Conservation (phyloP, 208 protist species). For the Leishmania gerbilli region DNA sequence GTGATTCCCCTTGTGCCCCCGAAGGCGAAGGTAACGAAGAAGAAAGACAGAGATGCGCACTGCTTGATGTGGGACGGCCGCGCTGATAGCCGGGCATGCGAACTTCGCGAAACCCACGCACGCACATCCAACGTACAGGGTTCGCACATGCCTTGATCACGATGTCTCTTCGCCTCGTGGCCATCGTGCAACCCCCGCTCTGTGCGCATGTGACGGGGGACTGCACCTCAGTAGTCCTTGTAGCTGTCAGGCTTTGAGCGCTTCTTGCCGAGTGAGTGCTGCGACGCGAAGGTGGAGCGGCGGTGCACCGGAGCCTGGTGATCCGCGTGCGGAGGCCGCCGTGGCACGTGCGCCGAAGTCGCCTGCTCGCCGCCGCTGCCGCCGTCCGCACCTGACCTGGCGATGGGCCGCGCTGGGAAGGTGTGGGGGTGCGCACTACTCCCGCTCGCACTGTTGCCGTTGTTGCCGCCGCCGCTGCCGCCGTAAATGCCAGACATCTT, state of each 20-base stretch:
- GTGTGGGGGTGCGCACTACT: not conserved
- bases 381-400: slow-evolving; percentile 3
- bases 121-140: not conserved
- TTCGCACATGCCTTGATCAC: not conserved
- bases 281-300: slow-evolving; percentile 15
- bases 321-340: slow-evolving; percentile 18
- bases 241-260: slow-evolving; percentile 71
- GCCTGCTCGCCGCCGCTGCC: slow-evolving; percentile 16
- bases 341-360: slow-evolving; percentile 12
- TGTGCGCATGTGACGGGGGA: too few relatives aligned
- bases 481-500: slow-evolving; percentile 8
- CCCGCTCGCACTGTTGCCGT: not conserved
- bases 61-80: too few relatives aligned
- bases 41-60: too few relatives aligned
- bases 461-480: not conserved
- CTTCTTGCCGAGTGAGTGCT: slow-evolving; percentile 51
- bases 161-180: not conserved
- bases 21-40: too few relatives aligned
- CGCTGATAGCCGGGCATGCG: too few relatives aligned
- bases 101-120: not conserved
- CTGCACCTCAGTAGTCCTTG: slow-evolving; percentile 44
- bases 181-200: too few relatives aligned
- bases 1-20: too few relatives aligned
- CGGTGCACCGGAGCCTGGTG: slow-evolving; percentile 12
- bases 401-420: slow-evolving; percentile 22